Evolutionary conservation across 2,329 filamentous ascomycete genomes (phyloP), one percentile per base, ranked within the genome.

Genomic region (Conoideocrella luteorostrata): DNA sequence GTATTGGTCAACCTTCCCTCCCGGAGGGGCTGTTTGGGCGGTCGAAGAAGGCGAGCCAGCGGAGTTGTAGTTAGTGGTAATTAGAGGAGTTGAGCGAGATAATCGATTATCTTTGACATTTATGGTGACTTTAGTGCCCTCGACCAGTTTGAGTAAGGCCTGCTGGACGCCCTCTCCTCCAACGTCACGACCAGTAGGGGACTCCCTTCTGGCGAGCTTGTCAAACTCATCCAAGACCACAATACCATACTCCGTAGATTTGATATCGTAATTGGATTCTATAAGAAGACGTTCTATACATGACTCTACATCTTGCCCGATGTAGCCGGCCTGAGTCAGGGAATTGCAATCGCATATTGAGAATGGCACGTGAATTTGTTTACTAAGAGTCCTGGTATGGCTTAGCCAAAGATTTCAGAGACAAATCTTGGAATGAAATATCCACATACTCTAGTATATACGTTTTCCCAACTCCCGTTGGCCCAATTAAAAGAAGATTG

Each of bases 221-320:
- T 98, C 93, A 44, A 98, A 88, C 66, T 98, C 93, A 55, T 98
- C 93, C 17, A 98, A 73, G 44, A 95, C 93, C 37, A 98, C 88
- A 44, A 98, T 97, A 5, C 93, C 93, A 42, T 87, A 80, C 60
- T 98, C 91, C 7, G 89, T 84, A 43, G 84, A 81, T 46, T 82
- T 80, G 22, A 93, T 79, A 53, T 95, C 86, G 63, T 95, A 95
- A 61, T 94, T 91, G 7, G 91, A 82, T 47, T 94, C 89, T 44
- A 94, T 86, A 9, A 98, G 73, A 21, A 98, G 74, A 35, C 93
- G 78, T 58, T 96, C 88, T 32, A 98, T 88, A 55, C 91, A 96
- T 1, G 88, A 84, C 60, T 98, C 93, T n/a, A 91, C 91, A 60
- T 98, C 93, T 59, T 97, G 91, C 23, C 93, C 93, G 53, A 98